These are phyloP conservation scores for Botrytis galanthina DNA, from an alignment of 2,329 filamentous ascomycete species.

Conservation along the genomic window DNA sequence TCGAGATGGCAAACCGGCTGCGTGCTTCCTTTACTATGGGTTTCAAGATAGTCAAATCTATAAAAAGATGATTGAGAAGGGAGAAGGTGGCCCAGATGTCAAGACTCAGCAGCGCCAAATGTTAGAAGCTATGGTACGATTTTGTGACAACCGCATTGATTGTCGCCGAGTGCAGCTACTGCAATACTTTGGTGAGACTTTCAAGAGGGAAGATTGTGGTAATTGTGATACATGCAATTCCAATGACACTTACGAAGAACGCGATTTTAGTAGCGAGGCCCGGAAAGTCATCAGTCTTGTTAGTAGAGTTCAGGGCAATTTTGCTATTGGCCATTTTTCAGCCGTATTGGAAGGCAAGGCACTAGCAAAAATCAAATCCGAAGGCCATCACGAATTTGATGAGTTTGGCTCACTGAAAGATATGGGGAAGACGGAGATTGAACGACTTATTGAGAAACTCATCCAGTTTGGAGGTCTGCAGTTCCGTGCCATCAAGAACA, in stretches of 20 bases:
- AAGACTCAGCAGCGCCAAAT: constrained; percentile 82
- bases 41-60: constrained; percentile 73
- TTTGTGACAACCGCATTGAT: constrained; percentile 84
- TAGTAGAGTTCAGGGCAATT: constrained; percentile 51
- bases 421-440: constrained; percentile 71
- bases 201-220: constrained; percentile 68
- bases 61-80: constrained; percentile 78
- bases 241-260: constrained; percentile 63
- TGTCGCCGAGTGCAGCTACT: constrained; percentile 87
- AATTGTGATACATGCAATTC: constrained; percentile 89
- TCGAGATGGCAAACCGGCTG: constrained; percentile 80
- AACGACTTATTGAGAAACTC: constrained; percentile 73
- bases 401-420: constrained; percentile 68
- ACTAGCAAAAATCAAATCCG: constrained; percentile 51
- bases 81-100: constrained; percentile 72
- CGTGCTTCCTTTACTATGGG: constrained; percentile 86
- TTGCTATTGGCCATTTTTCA: constrained; percentile 78
- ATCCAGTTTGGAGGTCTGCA: constrained; percentile 69
- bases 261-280: constrained; percentile 77
- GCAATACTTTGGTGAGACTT: constrained; percentile 89
- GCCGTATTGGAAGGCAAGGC: constrained; percentile 75
- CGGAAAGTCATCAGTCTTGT: constrained; percentile 69
- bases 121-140: constrained; percentile 80
- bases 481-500: constrained; percentile 67
- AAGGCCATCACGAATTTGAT: constrained; percentile 41